phyloP scores from a whole-genome alignment of 129 eudicot genomes.

The Centaurea solstitialis region DNA sequence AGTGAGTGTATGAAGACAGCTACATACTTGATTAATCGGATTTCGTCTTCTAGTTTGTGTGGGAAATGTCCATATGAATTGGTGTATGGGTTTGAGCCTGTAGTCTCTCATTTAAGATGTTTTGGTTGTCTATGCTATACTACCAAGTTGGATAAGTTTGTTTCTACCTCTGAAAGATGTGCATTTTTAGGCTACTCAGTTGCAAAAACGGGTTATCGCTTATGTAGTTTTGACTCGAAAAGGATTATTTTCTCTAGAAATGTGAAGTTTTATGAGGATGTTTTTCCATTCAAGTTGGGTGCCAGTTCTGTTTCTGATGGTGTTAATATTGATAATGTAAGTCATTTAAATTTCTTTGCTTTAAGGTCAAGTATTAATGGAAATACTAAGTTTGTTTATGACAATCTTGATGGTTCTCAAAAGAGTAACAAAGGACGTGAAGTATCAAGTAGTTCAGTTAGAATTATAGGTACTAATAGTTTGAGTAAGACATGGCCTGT shows the following conservation, averaged over 20 bases:
- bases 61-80: neutral
- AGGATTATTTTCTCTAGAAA: neutral
- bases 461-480: too few relatives aligned
- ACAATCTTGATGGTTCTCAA: neutral
- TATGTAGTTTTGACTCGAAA: neutral
- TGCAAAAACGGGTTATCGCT: neutral
- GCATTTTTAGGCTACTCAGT: neutral
- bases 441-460: too few relatives aligned
- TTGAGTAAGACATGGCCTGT: too few relatives aligned
- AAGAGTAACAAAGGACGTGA: neutral
- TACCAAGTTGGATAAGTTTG: neutral
- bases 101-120: too few relatives aligned
- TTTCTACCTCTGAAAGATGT: neutral
- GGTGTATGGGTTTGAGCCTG: neutral
- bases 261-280: neutral
- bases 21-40: too few relatives aligned
- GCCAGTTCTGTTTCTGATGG: neutral
- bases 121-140: neutral
- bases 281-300: neutral
- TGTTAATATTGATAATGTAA: neutral
- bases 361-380: too few relatives aligned
- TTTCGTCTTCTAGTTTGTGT: too few relatives aligned
- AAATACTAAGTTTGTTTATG: neutral
- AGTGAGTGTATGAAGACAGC: too few relatives aligned
- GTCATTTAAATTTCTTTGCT: neutral